These are phyloP conservation scores for Rhodamnia argentea DNA, from an alignment of 345 rosid genomes.

Conservation along the genomic window DNA sequence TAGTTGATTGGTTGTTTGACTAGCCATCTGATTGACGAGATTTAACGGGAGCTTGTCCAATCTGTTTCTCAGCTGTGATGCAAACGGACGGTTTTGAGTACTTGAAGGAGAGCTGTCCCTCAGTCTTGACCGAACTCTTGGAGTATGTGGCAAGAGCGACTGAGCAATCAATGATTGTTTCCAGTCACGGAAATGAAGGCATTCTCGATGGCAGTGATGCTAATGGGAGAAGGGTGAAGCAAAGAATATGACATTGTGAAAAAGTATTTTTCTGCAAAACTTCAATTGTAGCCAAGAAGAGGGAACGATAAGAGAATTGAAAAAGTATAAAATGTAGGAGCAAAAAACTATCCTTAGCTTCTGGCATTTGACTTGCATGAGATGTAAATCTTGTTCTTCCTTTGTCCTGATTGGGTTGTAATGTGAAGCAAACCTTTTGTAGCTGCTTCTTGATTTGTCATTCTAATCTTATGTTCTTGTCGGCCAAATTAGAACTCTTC, in stretches of 20 bases:
- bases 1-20: background rate
- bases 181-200: constrained; percentile 29
- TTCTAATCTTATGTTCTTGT: background rate
- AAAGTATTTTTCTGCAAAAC: background rate
- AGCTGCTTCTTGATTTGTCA: background rate
- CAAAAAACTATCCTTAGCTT: constrained; percentile 5
- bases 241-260: constrained; percentile 22
- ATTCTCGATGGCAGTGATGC: constrained; percentile 41
- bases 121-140: constrained; percentile 41
- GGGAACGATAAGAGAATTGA: background rate
- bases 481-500: background rate
- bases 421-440: background rate
- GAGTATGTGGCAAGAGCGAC: constrained; percentile 43
- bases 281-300: constrained; percentile 6
- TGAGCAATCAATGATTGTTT: constrained; percentile 28
- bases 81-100: constrained; percentile 56
- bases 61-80: constrained; percentile 45
- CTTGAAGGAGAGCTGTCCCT: constrained; percentile 48
- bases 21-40: background rate
- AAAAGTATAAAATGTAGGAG: constrained; percentile 5
- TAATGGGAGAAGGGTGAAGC: constrained; percentile 60
- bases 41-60: background rate
- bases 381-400: constrained; percentile 16
- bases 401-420: background rate
- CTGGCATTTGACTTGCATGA: constrained; percentile 3